These are phyloP conservation scores for Leccinum fibrillosum DNA, from an alignment of 768 basidiomycete species.

Conservation along the genomic window DNA sequence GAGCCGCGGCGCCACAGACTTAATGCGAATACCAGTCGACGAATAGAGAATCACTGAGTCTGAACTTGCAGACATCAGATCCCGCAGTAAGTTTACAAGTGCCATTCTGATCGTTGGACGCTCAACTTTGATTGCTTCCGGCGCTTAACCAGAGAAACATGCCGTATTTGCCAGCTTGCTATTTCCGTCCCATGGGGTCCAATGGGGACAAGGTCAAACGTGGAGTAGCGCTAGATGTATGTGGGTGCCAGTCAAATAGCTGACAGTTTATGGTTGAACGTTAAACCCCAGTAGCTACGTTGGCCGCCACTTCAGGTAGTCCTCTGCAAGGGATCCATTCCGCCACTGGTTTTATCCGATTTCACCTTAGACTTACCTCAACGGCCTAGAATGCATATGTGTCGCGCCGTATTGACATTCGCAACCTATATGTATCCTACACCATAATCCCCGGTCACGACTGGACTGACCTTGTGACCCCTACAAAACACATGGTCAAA, in stretches of 20 bases:
- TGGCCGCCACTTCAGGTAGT: not conserved
- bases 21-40: not conserved
- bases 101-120: not conserved
- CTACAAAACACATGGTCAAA: not conserved
- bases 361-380: not conserved
- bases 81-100: not conserved
- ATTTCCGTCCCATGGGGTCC: not conserved
- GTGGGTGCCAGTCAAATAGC: not conserved
- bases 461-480: not conserved
- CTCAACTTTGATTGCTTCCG: not conserved
- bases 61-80: not conserved
- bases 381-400: not conserved
- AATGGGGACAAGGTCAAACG: not conserved
- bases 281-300: not conserved
- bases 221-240: not conserved
- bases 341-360: not conserved
- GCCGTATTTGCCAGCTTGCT: not conserved
- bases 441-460: not conserved
- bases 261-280: not conserved
- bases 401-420: not conserved
- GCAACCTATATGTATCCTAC: not conserved
- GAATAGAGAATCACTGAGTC: not conserved
- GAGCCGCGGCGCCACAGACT: not conserved
- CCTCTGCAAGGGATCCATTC: not conserved
- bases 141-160: not conserved